Conservation (phyloP, 1,139 yeast species). For the Hansenula sp. region DNA sequence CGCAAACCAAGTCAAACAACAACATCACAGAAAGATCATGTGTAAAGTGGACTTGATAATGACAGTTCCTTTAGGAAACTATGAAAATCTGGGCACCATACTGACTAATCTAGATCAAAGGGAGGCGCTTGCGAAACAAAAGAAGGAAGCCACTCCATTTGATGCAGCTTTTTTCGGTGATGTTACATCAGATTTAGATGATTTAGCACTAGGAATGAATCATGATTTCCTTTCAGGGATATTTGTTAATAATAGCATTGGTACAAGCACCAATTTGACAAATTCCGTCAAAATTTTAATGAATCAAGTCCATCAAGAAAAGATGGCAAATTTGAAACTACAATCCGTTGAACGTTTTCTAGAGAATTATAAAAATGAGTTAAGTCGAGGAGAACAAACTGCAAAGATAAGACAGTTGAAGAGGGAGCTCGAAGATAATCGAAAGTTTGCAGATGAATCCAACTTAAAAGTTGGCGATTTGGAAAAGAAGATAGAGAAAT, state of each 20-base stretch:
- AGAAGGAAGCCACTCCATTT: conserved; percentile 32
- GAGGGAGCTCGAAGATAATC: conserved; percentile 25
- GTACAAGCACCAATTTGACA: conserved; percentile 51
- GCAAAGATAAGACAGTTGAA: conserved; percentile 20
- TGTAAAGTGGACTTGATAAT: conserved; percentile 74
- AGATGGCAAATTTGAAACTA: conserved; percentile 39
- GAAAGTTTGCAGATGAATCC: conserved; percentile 27
- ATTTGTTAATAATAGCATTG: conserved; percentile 58
- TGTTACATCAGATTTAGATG: conserved; percentile 56
- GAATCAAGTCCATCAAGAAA: conserved; percentile 43
- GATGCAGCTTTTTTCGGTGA: conserved; percentile 83
- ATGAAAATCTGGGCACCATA: conserved; percentile 12
- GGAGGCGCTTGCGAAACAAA: conserved; percentile 3
- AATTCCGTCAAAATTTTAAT: conserved; percentile 40
- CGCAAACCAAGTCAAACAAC: conserved; percentile 49
- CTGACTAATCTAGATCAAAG: conserved; percentile 15
- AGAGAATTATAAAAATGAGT: conserved; percentile 28
- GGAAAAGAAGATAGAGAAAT: not conserved
- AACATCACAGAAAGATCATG: conserved; percentile 74
- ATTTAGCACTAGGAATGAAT: conserved; percentile 51
- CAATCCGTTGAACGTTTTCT: conserved; percentile 37
- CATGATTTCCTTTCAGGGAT: conserved; percentile 57
- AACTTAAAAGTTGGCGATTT: conserved; percentile 18
- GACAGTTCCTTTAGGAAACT: conserved; percentile 39
- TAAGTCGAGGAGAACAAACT: conserved; percentile 12